phyloP scores from a whole-genome alignment of 106 monocot species.

The Dendrobium chrysotoxum region DNA sequence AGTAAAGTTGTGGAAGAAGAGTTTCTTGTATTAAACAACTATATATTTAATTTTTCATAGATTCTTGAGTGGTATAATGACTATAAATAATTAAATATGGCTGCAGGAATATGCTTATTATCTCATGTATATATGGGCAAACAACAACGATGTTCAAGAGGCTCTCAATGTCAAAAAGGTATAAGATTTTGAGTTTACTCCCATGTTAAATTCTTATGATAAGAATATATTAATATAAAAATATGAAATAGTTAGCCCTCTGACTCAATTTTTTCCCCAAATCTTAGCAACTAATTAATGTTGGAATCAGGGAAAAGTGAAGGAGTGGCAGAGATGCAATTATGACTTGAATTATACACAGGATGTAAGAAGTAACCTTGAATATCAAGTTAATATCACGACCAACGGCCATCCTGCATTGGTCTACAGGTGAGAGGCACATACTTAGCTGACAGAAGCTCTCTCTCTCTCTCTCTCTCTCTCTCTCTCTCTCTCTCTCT shows the following conservation, averaged over 20 bases:
- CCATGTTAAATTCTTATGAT: no score
- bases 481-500: no score
- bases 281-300: no score
- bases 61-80: no score
- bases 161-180: slow-evolving; percentile 2
- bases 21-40: no score
- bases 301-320: neutral
- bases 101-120: slow-evolving; percentile 2
- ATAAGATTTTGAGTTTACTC: no score
- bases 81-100: neutral
- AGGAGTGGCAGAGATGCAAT: slow-evolving; percentile 18
- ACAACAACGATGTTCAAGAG: neutral
- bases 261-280: no score
- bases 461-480: neutral
- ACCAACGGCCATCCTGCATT: slow-evolving; percentile 23
- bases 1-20: no score
- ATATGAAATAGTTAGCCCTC: no score
- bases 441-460: no score
- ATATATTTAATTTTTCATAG: no score
- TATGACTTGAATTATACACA: slow-evolving; percentile 3
- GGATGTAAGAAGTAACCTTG: slow-evolving; percentile 3
- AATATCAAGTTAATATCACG: slow-evolving; percentile 24
- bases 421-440: slow-evolving; percentile 19
- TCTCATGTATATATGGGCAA: slow-evolving; percentile 4
- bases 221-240: no score